Percentiles rank a stretch among this genome's conserved stretches.
These are phyloP conservation scores for Gossypium herbaceum DNA, from an alignment of 345 rosid species.

Conservation along the genomic window DNA sequence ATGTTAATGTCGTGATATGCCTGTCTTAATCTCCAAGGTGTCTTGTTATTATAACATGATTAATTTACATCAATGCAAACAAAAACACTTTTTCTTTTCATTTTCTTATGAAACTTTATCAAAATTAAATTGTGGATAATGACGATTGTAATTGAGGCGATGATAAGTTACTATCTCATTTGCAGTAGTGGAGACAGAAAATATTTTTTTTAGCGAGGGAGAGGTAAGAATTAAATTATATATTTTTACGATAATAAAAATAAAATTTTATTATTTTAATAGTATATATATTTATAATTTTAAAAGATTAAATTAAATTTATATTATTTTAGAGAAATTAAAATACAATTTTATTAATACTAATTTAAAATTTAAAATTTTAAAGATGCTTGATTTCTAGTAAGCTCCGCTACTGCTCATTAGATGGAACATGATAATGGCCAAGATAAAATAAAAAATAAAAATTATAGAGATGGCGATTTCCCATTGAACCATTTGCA, in stretches of 20 bases:
- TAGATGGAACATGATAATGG: neutral
- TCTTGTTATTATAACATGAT: neutral
- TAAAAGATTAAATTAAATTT: fast-evolving
- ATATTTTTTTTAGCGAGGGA: too few relatives aligned
- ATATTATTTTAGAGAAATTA: too few relatives aligned
- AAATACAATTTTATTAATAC: too few relatives aligned
- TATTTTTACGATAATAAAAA: too few relatives aligned
- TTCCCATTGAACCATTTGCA: neutral
- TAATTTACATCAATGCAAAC: neutral
- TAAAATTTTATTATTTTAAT: too few relatives aligned
- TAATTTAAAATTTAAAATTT: too few relatives aligned
- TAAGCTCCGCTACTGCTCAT: too few relatives aligned
- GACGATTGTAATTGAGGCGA: neutral
- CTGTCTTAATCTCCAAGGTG: neutral
- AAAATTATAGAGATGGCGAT: neutral
- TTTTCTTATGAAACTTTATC: neutral
- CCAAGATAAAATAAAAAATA: neutral
- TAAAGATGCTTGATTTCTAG: too few relatives aligned
- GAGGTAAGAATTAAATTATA: fast-evolving
- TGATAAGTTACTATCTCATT: too few relatives aligned
- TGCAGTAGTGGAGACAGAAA: too few relatives aligned
- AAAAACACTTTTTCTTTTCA: neutral
- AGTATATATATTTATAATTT: too few relatives aligned
- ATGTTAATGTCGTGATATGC: neutral
- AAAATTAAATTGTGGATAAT: neutral